Base-by-base conservation (phyloP, 169 alveolate genomes). In the Plasmodium gonderi region DNA sequence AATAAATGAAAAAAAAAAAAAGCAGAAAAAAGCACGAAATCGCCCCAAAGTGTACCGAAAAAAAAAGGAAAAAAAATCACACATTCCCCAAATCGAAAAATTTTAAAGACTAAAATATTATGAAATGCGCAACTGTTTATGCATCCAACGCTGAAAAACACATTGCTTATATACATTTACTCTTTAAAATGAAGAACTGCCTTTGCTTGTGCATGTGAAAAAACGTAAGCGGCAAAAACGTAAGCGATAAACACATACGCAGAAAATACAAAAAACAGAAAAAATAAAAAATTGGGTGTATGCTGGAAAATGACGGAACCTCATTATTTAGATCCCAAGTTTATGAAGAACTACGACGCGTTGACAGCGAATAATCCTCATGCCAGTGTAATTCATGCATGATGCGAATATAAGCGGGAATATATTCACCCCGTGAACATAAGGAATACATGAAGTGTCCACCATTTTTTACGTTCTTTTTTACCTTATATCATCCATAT, bases 291-390 rank as follows among this genome's bases (percentile, higher is more conserved):
- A 68, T 14, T 68, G 11, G 11, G 9, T 42, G n/a, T n/a, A n/a
- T 47, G n/a, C 20, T 76, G 8, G 45, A 78, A 78, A 44, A 82
- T 82, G 91, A 47, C 76, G 49, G 81, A 69, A 36, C 42, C 91
- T 1, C 74, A 82, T 47, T 45, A 42, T 54, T 38, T 82, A 69
- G 38, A 65, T 54, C 91, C 74, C 31, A 82, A 82, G 40, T 54
- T 82, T 51, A 82, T 82, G 31, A 82, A 82, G 36, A 92, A 95
- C 31, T 95, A 94, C 82, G 97, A 95, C 69, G 95, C 91, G 69
- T 54, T 91, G 60, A 94, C 95, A 26, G 17, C 94, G 17, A 95
- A 94, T 42, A 95, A 95, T 81, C 97, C 97, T 23, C 97, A 95
- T 75, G 96, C 93, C 49, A 96, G 97, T 69, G 97, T 95, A 76